These are phyloP conservation scores for Ophiocytium majus DNA, from an alignment of 352 stramenopile genomes.

Conservation along the genomic window DNA sequence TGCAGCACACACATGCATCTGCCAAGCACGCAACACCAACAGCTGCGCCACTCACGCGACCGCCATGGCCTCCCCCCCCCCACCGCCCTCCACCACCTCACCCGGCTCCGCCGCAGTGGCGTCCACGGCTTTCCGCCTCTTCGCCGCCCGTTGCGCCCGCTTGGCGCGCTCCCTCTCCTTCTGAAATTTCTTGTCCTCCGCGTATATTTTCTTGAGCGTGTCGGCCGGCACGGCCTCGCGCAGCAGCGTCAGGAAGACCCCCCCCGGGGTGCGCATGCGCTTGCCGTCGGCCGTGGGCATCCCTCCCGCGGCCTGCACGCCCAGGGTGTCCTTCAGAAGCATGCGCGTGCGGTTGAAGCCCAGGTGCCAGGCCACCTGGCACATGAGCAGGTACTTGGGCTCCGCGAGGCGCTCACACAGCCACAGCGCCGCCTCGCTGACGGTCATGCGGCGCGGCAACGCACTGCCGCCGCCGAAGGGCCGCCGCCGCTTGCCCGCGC, in stretches of 20 bases:
- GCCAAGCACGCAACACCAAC: too few relatives aligned
- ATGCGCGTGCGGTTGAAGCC: slow-evolving; percentile 48
- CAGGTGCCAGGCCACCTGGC: slow-evolving; percentile 38
- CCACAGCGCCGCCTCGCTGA: slow-evolving; percentile 46
- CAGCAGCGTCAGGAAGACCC: slow-evolving; percentile 53
- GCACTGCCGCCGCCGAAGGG: neutral
- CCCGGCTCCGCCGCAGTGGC: too few relatives aligned
- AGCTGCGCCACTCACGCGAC: too few relatives aligned
- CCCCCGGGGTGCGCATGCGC: slow-evolving; percentile 35
- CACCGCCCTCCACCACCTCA: too few relatives aligned
- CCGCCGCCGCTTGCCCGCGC: neutral
- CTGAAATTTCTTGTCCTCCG: slow-evolving; percentile 41
- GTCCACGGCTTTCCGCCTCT: too few relatives aligned
- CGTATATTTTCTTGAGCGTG: slow-evolving; percentile 48
- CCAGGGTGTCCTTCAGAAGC: slow-evolving; percentile 31
- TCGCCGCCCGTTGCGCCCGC: too few relatives aligned
- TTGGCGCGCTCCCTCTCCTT: slow-evolving; percentile 33
- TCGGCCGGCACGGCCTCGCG: slow-evolving; percentile 32
- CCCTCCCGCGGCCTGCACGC: slow-evolving; percentile 34
- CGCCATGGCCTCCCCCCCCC: too few relatives aligned
- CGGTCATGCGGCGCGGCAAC: slow-evolving; percentile 24
- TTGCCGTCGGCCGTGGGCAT: slow-evolving; percentile 46
- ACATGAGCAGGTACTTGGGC: slow-evolving; percentile 56
- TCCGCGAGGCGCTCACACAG: slow-evolving; percentile 37
- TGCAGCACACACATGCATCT: too few relatives aligned